Evolutionary conservation across 441 rosid species (phyloP), one percentile per base, ranked within the genome.

Genomic region (Bocquillonia castaneifolia): DNA sequence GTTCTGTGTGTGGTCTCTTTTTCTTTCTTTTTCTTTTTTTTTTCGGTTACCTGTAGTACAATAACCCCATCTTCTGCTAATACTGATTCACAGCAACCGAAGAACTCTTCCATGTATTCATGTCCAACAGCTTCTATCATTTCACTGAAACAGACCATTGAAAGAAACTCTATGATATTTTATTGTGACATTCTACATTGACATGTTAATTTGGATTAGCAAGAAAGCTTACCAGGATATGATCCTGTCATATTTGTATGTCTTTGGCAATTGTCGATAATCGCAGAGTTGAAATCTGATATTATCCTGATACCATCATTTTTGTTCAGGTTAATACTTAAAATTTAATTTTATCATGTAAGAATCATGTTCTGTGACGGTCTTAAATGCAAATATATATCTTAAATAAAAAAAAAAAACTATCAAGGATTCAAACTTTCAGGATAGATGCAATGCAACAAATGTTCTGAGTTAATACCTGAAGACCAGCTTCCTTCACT

Each of bases 91-190:
- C 94, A 86, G 56, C 85, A 83, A 59, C 79, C 62, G 36, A 93
- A 91, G 74, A 85, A 93, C 25, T 85, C 89, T 50, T 89, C 91
- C 88, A 87, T 79, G 77, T 66, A 93, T 67, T 91, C 90, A 36
- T 92, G 92, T 3, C 93, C 95, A n/a, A 92, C 90, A 29, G 81
- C 82, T 80, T 92, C 96, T 42, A 92, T 53, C 96, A 92, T 92
- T 83, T 88, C 98, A 26, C 98, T 90, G 80, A 40, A 72, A 36
- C 71, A 26, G 23, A 36, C 29, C 59, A 56, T 25, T 26, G 10
- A 31, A 68, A 45, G 20, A 52, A 37, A 2, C 2, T 42, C 6
- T 5, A 2, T 14, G 5, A 15, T 57, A 20, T 20, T 39, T 67
- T 64, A 56, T 10, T 40, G 36, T 18, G 5, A n/a, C 40, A 66